phyloP scores from a whole-genome alignment of 2,329 filamentous ascomycete genomes.

The Achaetomium macrosporum region DNA sequence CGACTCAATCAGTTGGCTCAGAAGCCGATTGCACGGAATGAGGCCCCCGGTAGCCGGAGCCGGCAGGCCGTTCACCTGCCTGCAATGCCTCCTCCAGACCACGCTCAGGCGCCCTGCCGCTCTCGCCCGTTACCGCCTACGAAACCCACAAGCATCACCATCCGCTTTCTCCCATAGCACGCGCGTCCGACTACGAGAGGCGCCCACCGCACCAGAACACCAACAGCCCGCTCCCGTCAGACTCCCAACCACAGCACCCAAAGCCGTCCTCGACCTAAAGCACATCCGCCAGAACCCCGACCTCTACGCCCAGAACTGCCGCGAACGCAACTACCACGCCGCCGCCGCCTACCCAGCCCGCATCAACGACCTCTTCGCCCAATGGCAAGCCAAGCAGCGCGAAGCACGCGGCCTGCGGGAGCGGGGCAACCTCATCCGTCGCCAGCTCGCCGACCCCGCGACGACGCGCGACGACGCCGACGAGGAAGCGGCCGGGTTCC shows the following conservation, averaged over 20 bases:
- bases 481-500: constrained; percentile 22
- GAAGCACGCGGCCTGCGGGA: constrained; percentile 58
- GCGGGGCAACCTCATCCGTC: constrained; percentile 59
- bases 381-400: constrained; percentile 55
- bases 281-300: constrained; percentile 82
- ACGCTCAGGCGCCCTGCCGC: constrained; percentile 3
- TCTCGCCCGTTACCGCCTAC: not conserved
- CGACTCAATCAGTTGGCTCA: not conserved
- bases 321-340: constrained; percentile 72
- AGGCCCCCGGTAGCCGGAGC: constrained; percentile 4
- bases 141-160: constrained; percentile 6
- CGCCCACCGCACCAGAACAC: constrained; percentile 2
- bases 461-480: constrained; percentile 41
- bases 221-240: constrained; percentile 1
- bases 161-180: constrained; percentile 17
- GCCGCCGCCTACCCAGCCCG: constrained; percentile 49
- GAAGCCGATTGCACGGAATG: constrained; percentile 7
- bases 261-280: constrained; percentile 74
- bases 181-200: constrained; percentile 7
- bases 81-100: constrained; percentile 15
- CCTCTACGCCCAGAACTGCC: constrained; percentile 75
- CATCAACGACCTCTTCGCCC: constrained; percentile 50
- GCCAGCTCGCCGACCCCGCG: constrained; percentile 48
- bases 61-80: constrained; percentile 16
- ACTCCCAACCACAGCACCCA: constrained; percentile 68